Conservation (phyloP, 179 eudicot species). For the Kewa caespitosa region DNA sequence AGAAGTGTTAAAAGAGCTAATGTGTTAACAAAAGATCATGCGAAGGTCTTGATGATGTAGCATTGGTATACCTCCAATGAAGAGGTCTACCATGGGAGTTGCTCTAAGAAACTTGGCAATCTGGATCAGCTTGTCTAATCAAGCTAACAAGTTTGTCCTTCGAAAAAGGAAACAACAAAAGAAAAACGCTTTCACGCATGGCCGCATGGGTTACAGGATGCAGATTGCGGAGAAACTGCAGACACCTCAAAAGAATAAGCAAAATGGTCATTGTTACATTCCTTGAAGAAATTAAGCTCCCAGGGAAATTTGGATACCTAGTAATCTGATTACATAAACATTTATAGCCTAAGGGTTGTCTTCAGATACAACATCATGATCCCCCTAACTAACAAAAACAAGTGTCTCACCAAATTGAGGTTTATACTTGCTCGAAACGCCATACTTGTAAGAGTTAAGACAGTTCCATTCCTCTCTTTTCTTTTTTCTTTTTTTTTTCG, state of each 20-base stretch:
- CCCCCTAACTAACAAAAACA: constrained; percentile 5
- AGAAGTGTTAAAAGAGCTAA: too few species aligned
- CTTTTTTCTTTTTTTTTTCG: too few species aligned
- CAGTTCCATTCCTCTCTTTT: background rate
- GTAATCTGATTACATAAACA: constrained; percentile 11
- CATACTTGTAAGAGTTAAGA: constrained; percentile 8
- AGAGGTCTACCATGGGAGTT: too few species aligned
- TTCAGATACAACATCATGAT: background rate
- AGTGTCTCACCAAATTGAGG: background rate
- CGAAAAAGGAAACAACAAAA: background rate
- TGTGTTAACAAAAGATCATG: too few species aligned
- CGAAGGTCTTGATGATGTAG: too few species aligned
- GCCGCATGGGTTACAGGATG: too few species aligned
- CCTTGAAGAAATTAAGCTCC: background rate
- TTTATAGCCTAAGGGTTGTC: background rate
- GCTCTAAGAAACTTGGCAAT: too few species aligned
- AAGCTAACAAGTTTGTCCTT: background rate
- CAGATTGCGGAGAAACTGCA: too few species aligned
- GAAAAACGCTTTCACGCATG: too few species aligned
- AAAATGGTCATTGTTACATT: background rate
- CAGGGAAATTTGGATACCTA: background rate
- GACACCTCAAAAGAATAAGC: background rate
- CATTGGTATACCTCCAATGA: too few species aligned
- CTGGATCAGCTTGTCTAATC: background rate
- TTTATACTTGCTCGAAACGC: background rate